phyloP scores from a whole-genome alignment of 1,139 yeast genomes.

The Blastobotrys elegans region DNA sequence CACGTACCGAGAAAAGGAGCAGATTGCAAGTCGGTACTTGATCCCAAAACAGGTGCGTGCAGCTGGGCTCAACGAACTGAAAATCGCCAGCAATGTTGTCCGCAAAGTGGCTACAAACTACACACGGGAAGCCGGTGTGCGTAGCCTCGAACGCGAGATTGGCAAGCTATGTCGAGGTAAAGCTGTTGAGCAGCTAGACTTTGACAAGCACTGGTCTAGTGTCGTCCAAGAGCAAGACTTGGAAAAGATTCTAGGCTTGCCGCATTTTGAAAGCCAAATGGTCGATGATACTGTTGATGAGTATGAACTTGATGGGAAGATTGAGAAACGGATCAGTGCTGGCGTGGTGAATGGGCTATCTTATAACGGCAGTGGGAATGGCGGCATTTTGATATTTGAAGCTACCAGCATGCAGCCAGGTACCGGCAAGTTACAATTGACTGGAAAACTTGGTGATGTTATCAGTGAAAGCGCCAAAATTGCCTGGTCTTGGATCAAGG shows the following conservation, averaged over 20 bases:
- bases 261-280: slow-evolving; percentile 36
- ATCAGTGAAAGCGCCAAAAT: slow-evolving; percentile 78
- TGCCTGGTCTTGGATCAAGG: slow-evolving; percentile 69
- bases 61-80: slow-evolving; percentile 55
- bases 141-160: slow-evolving; percentile 67
- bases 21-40: slow-evolving; percentile 65
- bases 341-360: slow-evolving; percentile 92
- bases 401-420: slow-evolving; percentile 60
- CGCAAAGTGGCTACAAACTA: slow-evolving; percentile 63
- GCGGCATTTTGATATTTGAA: slow-evolving; percentile 77
- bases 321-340: slow-evolving; percentile 39
- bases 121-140: slow-evolving; percentile 85
- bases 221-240: slow-evolving; percentile 34
- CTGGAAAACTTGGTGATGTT: slow-evolving; percentile 82
- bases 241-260: slow-evolving; percentile 44
- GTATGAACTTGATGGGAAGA: slow-evolving; percentile 23
- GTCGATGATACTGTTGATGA: slow-evolving; percentile 35
- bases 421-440: slow-evolving; percentile 52
- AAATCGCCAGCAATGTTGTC: slow-evolving; percentile 46
- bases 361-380: slow-evolving; percentile 83
- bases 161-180: slow-evolving; percentile 75
- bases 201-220: slow-evolving; percentile 21
- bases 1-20: slow-evolving; percentile 70
- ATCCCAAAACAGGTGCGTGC: slow-evolving; percentile 73
- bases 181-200: slow-evolving; percentile 58